Evolutionary conservation across 495 filamentous ascomycete genomes (phyloP).

Genomic region (Bombardia bombarda): DNA sequence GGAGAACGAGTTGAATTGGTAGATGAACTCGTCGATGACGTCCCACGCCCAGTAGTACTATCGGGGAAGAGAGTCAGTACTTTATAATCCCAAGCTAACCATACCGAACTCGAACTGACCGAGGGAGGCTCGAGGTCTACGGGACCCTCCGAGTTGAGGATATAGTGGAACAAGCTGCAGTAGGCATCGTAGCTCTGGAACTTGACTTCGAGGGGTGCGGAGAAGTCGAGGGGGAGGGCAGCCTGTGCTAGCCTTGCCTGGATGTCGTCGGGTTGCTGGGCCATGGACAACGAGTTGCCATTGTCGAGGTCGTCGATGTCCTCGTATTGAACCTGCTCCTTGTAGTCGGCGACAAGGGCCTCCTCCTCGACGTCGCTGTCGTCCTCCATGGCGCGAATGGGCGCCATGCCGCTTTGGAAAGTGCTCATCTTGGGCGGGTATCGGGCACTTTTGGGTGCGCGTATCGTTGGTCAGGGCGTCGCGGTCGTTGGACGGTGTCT

Average conservation of each 20-base stretch:
- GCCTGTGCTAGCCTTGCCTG: constrained; percentile 83
- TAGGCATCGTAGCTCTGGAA: constrained; percentile 98
- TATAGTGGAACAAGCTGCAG: constrained; percentile 97
- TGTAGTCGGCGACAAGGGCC: constrained; percentile 86
- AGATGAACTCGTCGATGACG: constrained; percentile 99
- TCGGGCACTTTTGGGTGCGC: too few species aligned
- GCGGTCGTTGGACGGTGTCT: too few species aligned
- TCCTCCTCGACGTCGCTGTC: constrained; percentile 93
- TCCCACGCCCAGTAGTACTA: constrained; percentile 99
- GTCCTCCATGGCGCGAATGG: constrained; percentile 54
- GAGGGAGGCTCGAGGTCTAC: constrained; percentile 94
- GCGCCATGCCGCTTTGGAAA: constrained; percentile 43
- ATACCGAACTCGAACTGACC: constrained; percentile 44
- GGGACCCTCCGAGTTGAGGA: constrained; percentile 95
- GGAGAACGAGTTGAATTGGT: constrained; percentile 99
- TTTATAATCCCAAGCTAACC: not conserved
- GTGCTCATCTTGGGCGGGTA: constrained; percentile 40
- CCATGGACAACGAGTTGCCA: constrained; percentile 35
- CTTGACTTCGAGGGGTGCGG: constrained; percentile 87
- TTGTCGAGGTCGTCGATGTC: constrained; percentile 71
- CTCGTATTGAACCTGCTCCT: constrained; percentile 76
- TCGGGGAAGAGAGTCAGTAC: constrained; percentile 11
- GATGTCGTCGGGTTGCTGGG: constrained; percentile 65
- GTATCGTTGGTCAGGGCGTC: not conserved
- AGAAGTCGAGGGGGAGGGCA: constrained; percentile 90